These are phyloP conservation scores for Ceriops zippeliana DNA, from an alignment of 345 rosid species.

Conservation along the genomic window DNA sequence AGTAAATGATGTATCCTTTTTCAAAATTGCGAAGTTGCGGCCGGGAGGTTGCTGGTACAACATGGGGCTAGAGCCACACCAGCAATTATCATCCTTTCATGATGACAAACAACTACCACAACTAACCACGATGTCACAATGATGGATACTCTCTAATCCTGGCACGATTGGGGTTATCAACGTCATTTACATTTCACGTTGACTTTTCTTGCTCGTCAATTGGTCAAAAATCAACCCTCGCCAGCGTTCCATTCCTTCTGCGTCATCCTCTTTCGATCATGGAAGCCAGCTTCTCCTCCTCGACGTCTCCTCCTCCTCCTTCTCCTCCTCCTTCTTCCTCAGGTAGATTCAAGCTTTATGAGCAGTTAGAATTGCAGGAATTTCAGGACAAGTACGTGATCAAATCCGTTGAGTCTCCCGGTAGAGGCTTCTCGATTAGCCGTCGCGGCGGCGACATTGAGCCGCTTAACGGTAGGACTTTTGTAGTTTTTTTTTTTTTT, in stretches of 20 bases:
- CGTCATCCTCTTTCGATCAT: background rate
- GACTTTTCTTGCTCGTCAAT: no score
- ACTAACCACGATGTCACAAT: no score
- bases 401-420: slow-evolving; percentile 51
- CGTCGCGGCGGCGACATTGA: slow-evolving; percentile 68
- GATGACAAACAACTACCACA: no score
- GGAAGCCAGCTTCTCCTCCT: background rate
- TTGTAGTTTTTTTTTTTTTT: background rate
- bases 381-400: slow-evolving; percentile 71
- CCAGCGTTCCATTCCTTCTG: background rate
- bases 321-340: slow-evolving; percentile 19
- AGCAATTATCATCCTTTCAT: no score
- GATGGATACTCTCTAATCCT: no score
- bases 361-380: slow-evolving; percentile 66
- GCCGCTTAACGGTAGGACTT: slow-evolving; percentile 44
- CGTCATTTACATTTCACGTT: no score
- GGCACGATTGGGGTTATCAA: no score
- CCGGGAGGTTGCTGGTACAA: no score
- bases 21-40: no score
- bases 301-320: background rate
- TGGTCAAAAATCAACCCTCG: background rate
- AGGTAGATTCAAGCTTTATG: slow-evolving; percentile 61
- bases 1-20: no score
- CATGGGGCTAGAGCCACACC: no score
- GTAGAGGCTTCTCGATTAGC: slow-evolving; percentile 62